phyloP scores from a whole-genome alignment of 345 rosid genomes.

The Psidium guajava region DNA sequence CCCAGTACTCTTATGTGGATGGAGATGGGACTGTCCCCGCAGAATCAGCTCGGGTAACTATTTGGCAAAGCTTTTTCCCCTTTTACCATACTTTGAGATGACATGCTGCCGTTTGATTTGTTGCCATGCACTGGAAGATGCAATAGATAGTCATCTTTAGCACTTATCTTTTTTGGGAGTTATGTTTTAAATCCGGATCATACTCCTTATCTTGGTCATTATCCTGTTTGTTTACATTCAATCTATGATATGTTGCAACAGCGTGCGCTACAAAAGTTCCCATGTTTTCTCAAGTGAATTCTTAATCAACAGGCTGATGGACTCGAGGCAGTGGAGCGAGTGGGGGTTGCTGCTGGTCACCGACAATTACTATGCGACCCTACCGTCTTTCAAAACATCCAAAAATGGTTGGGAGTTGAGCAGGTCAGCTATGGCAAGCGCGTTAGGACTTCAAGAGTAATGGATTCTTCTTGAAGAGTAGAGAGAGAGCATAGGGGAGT shows the following conservation, averaged over 20 bases:
- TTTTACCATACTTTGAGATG: neutral
- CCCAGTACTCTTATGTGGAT: constrained; percentile 64
- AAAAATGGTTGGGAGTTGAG: constrained; percentile 64
- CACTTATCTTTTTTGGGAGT: neutral
- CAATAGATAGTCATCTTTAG: neutral
- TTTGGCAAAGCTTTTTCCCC: neutral
- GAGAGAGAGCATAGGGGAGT: neutral
- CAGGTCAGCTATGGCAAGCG: constrained; percentile 19
- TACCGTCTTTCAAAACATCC: constrained; percentile 40
- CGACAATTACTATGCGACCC: constrained; percentile 46
- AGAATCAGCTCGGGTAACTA: constrained; percentile 62
- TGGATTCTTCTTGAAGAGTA: constrained; percentile 12
- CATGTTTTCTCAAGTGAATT: neutral
- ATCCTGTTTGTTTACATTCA: neutral
- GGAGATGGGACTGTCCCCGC: constrained; percentile 95
- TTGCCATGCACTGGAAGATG: neutral
- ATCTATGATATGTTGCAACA: neutral
- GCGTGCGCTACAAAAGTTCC: neutral
- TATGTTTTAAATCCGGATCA: neutral
- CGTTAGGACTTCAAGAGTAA: constrained; percentile 31
- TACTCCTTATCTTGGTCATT: neutral
- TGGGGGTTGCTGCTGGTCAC: constrained; percentile 50
- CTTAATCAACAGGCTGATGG: constrained; percentile 42
- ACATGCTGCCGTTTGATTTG: neutral
- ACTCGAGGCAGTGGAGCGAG: constrained; percentile 50